Percentiles rank a stretch among this genome's conserved stretches.
phyloP scores from a whole-genome alignment of 139 green algal genomes.

The Coelastrella sp. region DNA sequence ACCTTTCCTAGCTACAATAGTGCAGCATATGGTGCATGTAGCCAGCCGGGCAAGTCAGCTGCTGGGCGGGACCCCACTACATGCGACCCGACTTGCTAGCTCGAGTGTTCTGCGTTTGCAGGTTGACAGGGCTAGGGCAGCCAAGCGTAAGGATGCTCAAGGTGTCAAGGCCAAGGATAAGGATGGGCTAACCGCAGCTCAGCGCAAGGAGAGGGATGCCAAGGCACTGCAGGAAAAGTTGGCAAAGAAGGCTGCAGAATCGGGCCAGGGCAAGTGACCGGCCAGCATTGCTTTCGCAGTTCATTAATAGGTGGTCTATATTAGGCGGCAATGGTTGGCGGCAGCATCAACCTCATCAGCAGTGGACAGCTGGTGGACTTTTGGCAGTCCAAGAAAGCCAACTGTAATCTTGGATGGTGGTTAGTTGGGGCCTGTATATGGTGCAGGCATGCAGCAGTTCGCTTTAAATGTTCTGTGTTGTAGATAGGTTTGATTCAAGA shows the following conservation, averaged over 20 bases:
- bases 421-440: too few species aligned
- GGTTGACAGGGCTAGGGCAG: constrained; percentile 35
- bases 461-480: too few species aligned
- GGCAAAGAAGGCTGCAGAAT: constrained; percentile 45
- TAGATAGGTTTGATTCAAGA: too few species aligned
- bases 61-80: not conserved
- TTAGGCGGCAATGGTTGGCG: too few species aligned
- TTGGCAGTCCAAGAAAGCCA: too few species aligned
- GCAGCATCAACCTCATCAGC: too few species aligned
- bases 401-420: too few species aligned
- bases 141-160: constrained; percentile 30
- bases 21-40: not conserved
- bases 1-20: not conserved
- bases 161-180: constrained; percentile 52
- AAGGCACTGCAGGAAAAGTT: constrained; percentile 55
- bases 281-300: too few species aligned
- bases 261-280: not conserved
- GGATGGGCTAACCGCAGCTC: constrained; percentile 49
- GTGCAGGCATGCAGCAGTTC: too few species aligned
- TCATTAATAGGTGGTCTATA: too few species aligned
- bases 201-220: constrained; percentile 49
- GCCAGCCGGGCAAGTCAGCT: not conserved
- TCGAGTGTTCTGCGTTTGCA: not conserved
- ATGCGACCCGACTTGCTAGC: not conserved
- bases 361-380: too few species aligned